A percentile compares a stretch with the other conserved stretches of the same genome.
Evolutionary conservation across 208 protist genomes (phyloP).

Genomic region (Wallacemonas collosoma): DNA sequence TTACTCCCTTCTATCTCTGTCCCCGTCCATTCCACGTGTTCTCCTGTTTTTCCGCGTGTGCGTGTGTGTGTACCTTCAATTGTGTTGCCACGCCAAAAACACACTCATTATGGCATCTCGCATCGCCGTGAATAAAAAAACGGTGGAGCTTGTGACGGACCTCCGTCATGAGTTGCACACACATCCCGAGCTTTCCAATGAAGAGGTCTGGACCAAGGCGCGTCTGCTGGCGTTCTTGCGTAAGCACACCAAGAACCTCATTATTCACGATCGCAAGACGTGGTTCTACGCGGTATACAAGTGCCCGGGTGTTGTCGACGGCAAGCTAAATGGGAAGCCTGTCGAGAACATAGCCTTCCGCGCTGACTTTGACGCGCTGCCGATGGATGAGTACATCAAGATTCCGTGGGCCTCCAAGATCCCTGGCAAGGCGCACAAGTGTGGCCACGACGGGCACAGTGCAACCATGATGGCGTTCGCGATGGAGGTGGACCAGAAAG

Average conservation of each 20-base stretch:
- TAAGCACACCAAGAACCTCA: constrained; percentile 28
- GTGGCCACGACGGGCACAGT: constrained; percentile 46
- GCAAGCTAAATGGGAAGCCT: constrained; percentile 16
- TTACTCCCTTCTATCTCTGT: too few relatives aligned
- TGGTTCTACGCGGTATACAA: constrained; percentile 49
- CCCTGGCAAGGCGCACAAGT: constrained; percentile 43
- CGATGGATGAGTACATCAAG: constrained; percentile 39
- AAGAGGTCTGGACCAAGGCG: constrained; percentile 54
- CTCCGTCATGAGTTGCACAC: constrained; percentile 42
- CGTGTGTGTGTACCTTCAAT: too few relatives aligned
- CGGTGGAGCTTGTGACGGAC: constrained; percentile 23
- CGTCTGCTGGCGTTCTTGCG: constrained; percentile 32
- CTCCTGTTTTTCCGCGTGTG: not conserved
- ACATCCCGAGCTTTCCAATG: constrained; percentile 49
- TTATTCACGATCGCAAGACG: constrained; percentile 32
- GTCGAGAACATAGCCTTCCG: constrained; percentile 37
- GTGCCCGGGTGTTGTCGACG: constrained; percentile 11
- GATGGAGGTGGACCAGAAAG: constrained; percentile 50
- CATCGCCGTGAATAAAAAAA: constrained; percentile 12
- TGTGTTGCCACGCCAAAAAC: not conserved
- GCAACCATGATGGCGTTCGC: constrained; percentile 42
- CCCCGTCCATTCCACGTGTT: too few relatives aligned
- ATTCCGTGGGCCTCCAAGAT: constrained; percentile 46
- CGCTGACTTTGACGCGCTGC: constrained; percentile 47
- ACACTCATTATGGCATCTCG: not conserved